These are phyloP conservation scores for Botryotinia globosa DNA, from an alignment of 2,329 filamentous ascomycete genomes.

Conservation along the genomic window DNA sequence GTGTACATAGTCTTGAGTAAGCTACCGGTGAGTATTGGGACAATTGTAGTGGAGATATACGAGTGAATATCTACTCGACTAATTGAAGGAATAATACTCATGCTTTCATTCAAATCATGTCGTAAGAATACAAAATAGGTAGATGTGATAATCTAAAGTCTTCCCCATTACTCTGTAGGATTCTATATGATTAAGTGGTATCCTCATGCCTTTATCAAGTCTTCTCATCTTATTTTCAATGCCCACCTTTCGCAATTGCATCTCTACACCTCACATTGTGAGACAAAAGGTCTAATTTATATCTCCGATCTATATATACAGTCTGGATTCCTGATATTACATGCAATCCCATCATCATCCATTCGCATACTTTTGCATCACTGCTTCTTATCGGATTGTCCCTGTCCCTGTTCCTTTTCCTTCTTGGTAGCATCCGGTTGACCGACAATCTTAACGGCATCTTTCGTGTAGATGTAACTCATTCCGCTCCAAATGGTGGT, in stretches of 20 bases:
- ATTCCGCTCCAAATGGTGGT: conserved; percentile 93
- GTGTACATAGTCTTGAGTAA: neutral
- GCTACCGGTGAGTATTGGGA: neutral
- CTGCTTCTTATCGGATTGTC: neutral
- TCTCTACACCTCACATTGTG: neutral
- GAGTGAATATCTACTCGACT: neutral
- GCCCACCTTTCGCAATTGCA: neutral
- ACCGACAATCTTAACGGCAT: conserved; percentile 81
- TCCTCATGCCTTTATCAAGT: neutral
- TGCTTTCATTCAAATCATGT: neutral
- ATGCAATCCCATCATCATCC: neutral
- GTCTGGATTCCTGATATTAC: neutral
- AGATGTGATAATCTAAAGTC: neutral
- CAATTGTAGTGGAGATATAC: neutral
- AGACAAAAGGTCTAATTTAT: neutral
- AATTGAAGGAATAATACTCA: neutral
- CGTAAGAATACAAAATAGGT: neutral
- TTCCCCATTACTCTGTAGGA: neutral
- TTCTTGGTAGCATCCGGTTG: conserved; percentile 33
- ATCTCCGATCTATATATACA: neutral
- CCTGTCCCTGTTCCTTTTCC: conserved; percentile 5
- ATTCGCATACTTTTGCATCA: neutral
- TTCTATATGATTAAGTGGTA: neutral
- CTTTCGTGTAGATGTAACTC: conserved; percentile 87
- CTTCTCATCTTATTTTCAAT: neutral